Evolutionary conservation across 2,329 filamentous ascomycete genomes (phyloP).

Genomic region (Truncatella angustata): DNA sequence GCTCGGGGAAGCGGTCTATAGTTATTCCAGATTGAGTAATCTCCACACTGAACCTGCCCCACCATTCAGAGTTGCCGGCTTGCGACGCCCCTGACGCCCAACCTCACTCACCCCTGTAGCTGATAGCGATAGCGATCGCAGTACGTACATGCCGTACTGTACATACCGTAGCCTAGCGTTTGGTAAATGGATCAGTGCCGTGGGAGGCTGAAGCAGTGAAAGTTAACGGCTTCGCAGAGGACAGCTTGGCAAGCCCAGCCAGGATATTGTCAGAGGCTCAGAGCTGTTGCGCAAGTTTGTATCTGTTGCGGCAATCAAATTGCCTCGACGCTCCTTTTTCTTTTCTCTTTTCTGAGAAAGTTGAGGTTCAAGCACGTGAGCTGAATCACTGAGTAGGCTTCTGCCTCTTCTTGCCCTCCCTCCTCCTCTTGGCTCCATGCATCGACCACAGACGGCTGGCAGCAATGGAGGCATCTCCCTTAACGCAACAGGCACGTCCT

Average conservation of each 20-base stretch:
- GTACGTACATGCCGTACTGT: too few relatives aligned
- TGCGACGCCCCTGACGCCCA: background rate
- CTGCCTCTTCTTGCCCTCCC: background rate
- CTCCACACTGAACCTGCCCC: background rate
- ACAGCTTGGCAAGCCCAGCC: slow-evolving; percentile 11
- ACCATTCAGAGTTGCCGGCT: background rate
- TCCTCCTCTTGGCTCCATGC: slow-evolving; percentile 13
- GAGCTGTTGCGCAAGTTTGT: background rate
- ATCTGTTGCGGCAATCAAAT: background rate
- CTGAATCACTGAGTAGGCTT: background rate
- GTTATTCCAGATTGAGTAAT: background rate
- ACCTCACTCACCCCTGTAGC: too few relatives aligned
- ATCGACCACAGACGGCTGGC: slow-evolving; percentile 11
- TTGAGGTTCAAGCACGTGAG: background rate
- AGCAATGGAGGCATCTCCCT: slow-evolving; percentile 81
- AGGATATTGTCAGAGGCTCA: background rate
- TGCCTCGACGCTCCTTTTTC: background rate
- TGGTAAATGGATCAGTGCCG: background rate
- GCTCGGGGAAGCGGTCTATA: background rate
- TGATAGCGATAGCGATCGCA: background rate
- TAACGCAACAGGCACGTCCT: slow-evolving; percentile 88
- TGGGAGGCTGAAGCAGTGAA: background rate
- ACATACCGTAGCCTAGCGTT: too few relatives aligned
- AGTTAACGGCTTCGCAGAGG: slow-evolving; percentile 5
- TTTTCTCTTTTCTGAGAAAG: background rate